Evolutionary conservation across 352 stramenopile species (phyloP).

Genomic region (Aphanomyces astaci): DNA sequence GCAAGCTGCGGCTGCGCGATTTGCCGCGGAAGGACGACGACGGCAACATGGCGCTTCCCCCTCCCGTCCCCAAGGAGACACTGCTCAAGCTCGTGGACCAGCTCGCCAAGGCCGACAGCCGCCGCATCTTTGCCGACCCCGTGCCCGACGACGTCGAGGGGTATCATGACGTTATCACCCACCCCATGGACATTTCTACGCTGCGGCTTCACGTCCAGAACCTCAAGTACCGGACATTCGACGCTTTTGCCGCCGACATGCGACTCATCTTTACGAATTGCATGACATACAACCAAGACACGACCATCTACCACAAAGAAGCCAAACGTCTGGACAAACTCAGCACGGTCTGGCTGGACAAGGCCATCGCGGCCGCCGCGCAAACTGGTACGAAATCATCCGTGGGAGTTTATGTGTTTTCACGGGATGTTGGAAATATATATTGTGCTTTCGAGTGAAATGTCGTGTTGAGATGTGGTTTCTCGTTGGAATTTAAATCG

Average conservation of each 20-base stretch:
- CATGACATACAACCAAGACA: conserved; percentile 78
- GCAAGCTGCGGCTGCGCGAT: conserved; percentile 57
- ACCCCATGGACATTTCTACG: conserved; percentile 80
- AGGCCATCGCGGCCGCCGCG: conserved; percentile 36
- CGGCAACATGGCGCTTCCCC: conserved; percentile 39
- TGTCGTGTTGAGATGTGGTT: no score
- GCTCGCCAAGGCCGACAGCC: conserved; percentile 63
- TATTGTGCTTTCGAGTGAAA: no score
- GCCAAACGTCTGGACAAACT: conserved; percentile 76
- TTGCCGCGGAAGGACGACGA: conserved; percentile 34
- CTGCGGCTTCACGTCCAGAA: conserved; percentile 72
- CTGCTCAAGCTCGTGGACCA: conserved; percentile 69
- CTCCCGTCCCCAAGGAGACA: conserved; percentile 33
- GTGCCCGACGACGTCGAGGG: conserved; percentile 77
- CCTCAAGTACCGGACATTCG: conserved; percentile 75
- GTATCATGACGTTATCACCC: conserved; percentile 74
- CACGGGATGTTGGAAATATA: no score
- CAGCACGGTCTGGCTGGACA: conserved; percentile 70
- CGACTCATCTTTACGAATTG: conserved; percentile 85
- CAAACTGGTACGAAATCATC: neutral
- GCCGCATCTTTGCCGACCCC: conserved; percentile 75
- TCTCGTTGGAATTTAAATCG: no score
- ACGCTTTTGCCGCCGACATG: conserved; percentile 72
- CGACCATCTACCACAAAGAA: conserved; percentile 84
- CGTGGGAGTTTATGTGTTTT: no score